Base-by-base conservation (phyloP, 192 early-diverging fungal genomes). In the Oehlia diaphana region DNA sequence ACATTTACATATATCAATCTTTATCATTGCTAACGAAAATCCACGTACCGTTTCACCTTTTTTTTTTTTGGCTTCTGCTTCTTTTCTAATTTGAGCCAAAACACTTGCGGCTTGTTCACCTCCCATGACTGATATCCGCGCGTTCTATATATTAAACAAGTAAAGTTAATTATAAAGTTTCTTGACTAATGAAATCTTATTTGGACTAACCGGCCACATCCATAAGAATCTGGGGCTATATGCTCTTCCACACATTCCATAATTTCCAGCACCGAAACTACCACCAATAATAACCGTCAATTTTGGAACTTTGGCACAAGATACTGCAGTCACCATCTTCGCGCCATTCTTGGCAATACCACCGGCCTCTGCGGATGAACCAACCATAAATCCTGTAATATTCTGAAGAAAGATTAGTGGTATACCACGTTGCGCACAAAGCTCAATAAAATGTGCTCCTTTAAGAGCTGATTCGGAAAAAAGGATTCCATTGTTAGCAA, bases 331-430 rank as follows among this genome's bases (percentile, higher is more conserved):
- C 0, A 98, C 97, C 83, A 98, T 88, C 83, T 98, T 98, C 78
- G 96, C 96, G 26, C 97, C 97, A 83, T 98, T 96, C 87, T 97
- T 98, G 70, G 97, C 97, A 85, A 98, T 98, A 75, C 97, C 97
- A 71, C 93, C 93, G 19, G 95, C 95, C 85, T 98, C 97, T 44
- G 96, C 97, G 28, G 92, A 92, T 39, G 94, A 91, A 39, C 96
- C 96, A 9, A 98, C 96, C 97, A 98, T 98, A 86, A 97, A 97
- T 53, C 96, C 95, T 35, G 95, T 97, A 79, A 98, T 98, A 83
- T 98, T 97, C 78, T 98, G 97, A 79, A 98, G 86, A 82, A 98
- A 98, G 12, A 97, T 88, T 35, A 97, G 85, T 10, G 96, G 96
- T 63, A 97, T 95, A 44, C 87, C 87, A 64, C 96, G 90, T 87